Base-by-base conservation (phyloP, 1,284 basidiomycete genomes). In the Melampsora americana region DNA sequence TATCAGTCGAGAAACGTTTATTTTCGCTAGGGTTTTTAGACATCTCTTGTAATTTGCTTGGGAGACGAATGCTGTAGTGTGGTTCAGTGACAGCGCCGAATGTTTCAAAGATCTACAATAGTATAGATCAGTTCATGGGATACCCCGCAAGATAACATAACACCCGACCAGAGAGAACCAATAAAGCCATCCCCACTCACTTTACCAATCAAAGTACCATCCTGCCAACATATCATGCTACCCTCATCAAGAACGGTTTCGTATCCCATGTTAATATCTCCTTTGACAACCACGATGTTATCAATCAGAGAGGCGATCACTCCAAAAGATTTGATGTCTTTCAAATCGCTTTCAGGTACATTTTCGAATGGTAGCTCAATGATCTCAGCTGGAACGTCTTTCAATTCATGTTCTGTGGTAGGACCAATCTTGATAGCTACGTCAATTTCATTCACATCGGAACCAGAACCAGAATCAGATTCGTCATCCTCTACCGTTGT, bases 71-170 rank as follows among this genome's bases (percentile, higher is more conserved):
- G 28, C 73, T 76, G n/a, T 76, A 76, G 32, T 76, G 60, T 9
- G 73, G 73, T 42, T 62, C 60, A 30, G 66, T 76, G 20, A 76
- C 73, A 18, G 73, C 66, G 59, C 73, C 73, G 53, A 76, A 76
- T 7, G 73, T 76, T 50, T 76, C 73, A 32, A 76, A 76, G 18
- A 76, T 67, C 73, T 76, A 26, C 11, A 26, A 30, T 16, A 42
- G 14, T 42, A 56, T 44, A 61, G 14, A 66, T 53, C 42, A 70
- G 18, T 5, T 23, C 30, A 61, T 20, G 39, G 39, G n/a, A 20
- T 18, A 12, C 62, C n/a, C 18, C 9, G n/a, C 23, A 30, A 46
- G 23, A 42, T 14, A 14, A 60, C 30, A 44, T 61, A n/a, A 44
- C 23, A 53, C 4, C 42, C 5, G 9, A 23, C 16, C 1, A 53